Base-by-base conservation (phyloP, 1,284 basidiomycete genomes). In the Cutaneotrichosporon sp. region DNA sequence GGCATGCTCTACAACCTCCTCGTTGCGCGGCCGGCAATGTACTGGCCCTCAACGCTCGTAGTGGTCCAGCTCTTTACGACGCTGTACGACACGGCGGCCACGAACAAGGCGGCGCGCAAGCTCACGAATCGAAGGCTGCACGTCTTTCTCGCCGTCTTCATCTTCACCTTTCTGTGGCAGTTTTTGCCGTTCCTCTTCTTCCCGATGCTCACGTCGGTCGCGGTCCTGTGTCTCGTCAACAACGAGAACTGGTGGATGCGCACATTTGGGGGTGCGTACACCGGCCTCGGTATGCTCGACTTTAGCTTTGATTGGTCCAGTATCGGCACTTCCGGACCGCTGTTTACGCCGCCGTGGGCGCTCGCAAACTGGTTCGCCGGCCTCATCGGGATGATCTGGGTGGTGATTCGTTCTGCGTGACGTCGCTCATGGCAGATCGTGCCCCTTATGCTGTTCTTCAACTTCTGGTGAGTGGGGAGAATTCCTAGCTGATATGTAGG, bases 331-430 rank as follows among this genome's bases (percentile, higher is more conserved):
- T 75, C 73, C 31, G 83, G 82, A 0, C 83, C 83, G 10, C 73
- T 84, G 38, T 84, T 80, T 70, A 82, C 82, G 47, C 83, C 83
- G 2, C 83, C 80, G 73, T 83, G 81, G 81, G 83, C 83, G 1
- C 74, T 83, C 22, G 75, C 76, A 1, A 80, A 81, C 63, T 80
- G 75, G 58, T 80, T 81, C 60, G 77, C 73, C 21, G 79, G 79
- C 0, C 60, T 81, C 26, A 72, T 75, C 1, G 75, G 72, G 1
- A 83, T 83, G 80, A 76, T 83, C 62, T 84, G 83, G 78, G 67
- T 84, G 40, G 76, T 83, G 63, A 72, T 75, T 70, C 14, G 22
- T 7, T 16, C 4, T 3, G 8, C 9, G 16, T 31, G 22, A 13
- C 2, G 16, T 1, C 2, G 32, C 61, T 68, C 21, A 65, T 32